Evolutionary conservation across 352 stramenopile species (phyloP).

Genomic region (Phytopythium chamaehyphon): DNA sequence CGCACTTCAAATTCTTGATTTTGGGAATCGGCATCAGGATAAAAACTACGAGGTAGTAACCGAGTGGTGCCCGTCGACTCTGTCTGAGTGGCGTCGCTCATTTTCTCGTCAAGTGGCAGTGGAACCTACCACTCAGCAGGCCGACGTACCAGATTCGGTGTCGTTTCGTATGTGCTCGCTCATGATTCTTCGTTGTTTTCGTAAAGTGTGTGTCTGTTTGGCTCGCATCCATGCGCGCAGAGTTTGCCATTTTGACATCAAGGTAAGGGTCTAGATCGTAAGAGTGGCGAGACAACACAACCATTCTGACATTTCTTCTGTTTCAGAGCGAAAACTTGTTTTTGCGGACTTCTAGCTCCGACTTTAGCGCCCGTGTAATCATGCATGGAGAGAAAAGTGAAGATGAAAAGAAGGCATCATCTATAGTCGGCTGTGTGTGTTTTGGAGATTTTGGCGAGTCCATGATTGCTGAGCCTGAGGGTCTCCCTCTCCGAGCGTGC

Average conservation of each 20-base stretch:
- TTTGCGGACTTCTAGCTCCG: conserved; percentile 23
- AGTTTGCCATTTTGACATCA: conserved; percentile 69
- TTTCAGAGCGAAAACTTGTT: conserved; percentile 63
- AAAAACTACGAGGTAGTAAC: conserved; percentile 52
- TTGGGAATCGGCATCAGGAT: conserved; percentile 33
- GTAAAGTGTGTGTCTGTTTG: conserved; percentile 29
- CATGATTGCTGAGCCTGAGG: conserved; percentile 18
- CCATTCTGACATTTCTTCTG: no score
- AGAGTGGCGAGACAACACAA: no score
- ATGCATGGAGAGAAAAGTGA: conserved; percentile 16
- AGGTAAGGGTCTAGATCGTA: conserved; percentile 20
- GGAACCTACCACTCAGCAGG: conserved; percentile 5
- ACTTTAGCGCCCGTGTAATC: conserved; percentile 34
- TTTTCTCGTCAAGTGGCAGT: conserved; percentile 1
- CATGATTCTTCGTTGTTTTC: conserved; percentile 40
- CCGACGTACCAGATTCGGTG: conserved; percentile 1
- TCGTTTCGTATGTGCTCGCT: conserved; percentile 41
- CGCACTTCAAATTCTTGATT: conserved; percentile 57
- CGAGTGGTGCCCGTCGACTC: conserved; percentile 51
- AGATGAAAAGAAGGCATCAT: conserved; percentile 6
- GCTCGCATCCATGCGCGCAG: conserved; percentile 32
- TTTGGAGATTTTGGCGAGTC: conserved; percentile 76
- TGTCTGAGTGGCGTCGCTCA: conserved; percentile 38
- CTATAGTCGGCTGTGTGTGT: conserved; percentile 31
- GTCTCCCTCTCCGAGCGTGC: conserved; percentile 9